These are phyloP conservation scores for Penicillium thymicola DNA, from an alignment of 2,329 filamentous ascomycete species.

Conservation along the genomic window DNA sequence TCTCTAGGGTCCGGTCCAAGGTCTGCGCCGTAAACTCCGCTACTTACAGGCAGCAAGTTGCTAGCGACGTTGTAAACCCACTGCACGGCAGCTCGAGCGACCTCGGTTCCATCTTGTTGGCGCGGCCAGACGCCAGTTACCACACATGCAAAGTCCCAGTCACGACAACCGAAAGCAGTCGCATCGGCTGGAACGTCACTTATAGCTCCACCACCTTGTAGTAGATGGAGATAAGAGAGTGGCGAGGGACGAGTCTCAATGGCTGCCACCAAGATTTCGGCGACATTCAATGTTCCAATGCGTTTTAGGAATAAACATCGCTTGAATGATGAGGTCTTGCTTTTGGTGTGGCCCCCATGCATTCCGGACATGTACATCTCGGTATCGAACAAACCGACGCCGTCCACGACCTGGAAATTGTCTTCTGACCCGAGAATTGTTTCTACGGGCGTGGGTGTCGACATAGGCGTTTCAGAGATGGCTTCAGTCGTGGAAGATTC, in stretches of 20 bases:
- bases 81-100: slow-evolving; percentile 37
- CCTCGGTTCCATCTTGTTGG: slow-evolving; percentile 38
- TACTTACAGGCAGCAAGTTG: slow-evolving; percentile 50
- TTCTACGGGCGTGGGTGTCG: background rate
- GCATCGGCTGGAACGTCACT: slow-evolving; percentile 43
- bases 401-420: slow-evolving; percentile 42
- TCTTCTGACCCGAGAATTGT: slow-evolving; percentile 36
- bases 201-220: slow-evolving; percentile 58
- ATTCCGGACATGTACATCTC: slow-evolving; percentile 61
- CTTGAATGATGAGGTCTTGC: slow-evolving; percentile 64
- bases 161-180: slow-evolving; percentile 61
- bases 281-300: slow-evolving; percentile 40
- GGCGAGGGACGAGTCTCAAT: slow-evolving; percentile 50
- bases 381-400: slow-evolving; percentile 53
- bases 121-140: slow-evolving; percentile 61
- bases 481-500: slow-evolving; percentile 36
- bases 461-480: background rate
- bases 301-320: slow-evolving; percentile 59
- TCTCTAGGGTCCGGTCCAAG: slow-evolving; percentile 63
- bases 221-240: slow-evolving; percentile 61
- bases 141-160: slow-evolving; percentile 64
- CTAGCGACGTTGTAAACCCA: slow-evolving; percentile 58
- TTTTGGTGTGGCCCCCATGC: slow-evolving; percentile 56
- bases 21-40: slow-evolving; percentile 58
- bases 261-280: slow-evolving; percentile 43